These are phyloP conservation scores for Coniochaeta sp. DNA, from an alignment of 2,329 filamentous ascomycete genomes.

Conservation along the genomic window DNA sequence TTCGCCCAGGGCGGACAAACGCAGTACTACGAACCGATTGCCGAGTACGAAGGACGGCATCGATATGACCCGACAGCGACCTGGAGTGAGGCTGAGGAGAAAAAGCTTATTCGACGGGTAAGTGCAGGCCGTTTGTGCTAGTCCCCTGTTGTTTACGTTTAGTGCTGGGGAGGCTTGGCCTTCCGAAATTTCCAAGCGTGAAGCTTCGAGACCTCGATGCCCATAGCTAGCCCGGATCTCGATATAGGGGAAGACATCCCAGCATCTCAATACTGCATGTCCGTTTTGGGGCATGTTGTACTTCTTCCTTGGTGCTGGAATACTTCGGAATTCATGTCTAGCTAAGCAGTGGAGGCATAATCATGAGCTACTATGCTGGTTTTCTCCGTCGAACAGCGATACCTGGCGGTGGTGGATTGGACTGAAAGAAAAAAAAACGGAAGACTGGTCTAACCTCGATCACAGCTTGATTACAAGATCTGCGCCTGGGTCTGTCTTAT, in stretches of 20 bases:
- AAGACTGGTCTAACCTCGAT: neutral
- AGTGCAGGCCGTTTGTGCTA: slow-evolving; percentile 7
- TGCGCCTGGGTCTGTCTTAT: slow-evolving; percentile 23
- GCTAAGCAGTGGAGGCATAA: slow-evolving; percentile 3
- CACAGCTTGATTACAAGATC: slow-evolving; percentile 22
- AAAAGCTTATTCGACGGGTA: slow-evolving; percentile 44
- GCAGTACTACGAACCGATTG: slow-evolving; percentile 38
- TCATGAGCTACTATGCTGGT: neutral
- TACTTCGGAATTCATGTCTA: neutral
- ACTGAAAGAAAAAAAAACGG: neutral
- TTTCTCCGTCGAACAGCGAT: neutral
- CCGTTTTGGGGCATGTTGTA: neutral
- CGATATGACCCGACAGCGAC: slow-evolving; percentile 49
- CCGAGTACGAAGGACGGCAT: slow-evolving; percentile 49
- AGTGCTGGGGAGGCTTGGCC: slow-evolving; percentile 9
- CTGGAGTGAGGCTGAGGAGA: slow-evolving; percentile 52
- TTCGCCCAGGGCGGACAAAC: slow-evolving; percentile 8
- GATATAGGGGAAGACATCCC: neutral
- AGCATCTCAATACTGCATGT: neutral
- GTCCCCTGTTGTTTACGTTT: neutral
- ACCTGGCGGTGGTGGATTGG: neutral
- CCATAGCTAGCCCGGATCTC: neutral
- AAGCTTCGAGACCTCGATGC: neutral
- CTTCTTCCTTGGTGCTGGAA: neutral
- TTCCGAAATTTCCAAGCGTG: neutral